Percentiles rank a stretch among this genome's conserved stretches.
phyloP scores from a whole-genome alignment of 2,329 filamentous ascomycete genomes.

The Samsoniella hepiali region DNA sequence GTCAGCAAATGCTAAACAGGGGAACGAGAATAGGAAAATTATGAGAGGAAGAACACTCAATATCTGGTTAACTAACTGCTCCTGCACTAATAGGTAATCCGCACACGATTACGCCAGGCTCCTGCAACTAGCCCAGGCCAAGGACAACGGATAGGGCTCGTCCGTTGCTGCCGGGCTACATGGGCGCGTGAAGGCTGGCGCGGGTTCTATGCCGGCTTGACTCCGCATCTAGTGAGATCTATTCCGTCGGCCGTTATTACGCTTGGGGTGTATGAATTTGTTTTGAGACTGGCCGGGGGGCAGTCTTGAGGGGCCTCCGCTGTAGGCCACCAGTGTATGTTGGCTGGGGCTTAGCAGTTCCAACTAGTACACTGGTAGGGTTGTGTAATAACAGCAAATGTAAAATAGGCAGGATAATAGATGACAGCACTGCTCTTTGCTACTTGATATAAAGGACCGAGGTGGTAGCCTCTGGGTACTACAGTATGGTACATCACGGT shows the following conservation, averaged over 20 bases:
- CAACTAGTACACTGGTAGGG: too few species aligned
- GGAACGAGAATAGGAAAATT: background rate
- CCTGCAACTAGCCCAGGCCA: constrained; percentile 64
- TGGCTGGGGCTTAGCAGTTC: too few species aligned
- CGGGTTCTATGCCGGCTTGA: constrained; percentile 78
- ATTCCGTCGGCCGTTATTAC: constrained; percentile 93
- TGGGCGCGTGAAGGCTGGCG: constrained; percentile 85
- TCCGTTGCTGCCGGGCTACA: constrained; percentile 84
- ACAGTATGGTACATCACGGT: constrained; percentile 37
- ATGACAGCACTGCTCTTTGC: too few species aligned
- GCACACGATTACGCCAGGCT: constrained; percentile 83
- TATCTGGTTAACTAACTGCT: background rate
- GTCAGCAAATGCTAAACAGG: constrained; percentile 37
- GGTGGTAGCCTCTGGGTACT: background rate
- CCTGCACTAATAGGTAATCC: constrained; percentile 58
- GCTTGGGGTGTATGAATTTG: constrained; percentile 80
- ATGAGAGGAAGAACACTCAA: constrained; percentile 2
- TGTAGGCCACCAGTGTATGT: too few species aligned
- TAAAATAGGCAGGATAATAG: too few species aligned
- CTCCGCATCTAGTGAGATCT: constrained; percentile 83
- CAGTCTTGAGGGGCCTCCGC: background rate
- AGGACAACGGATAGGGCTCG: constrained; percentile 81
- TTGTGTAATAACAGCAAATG: too few species aligned
- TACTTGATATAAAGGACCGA: too few species aligned
- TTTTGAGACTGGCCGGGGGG: constrained; percentile 39